Evolutionary conservation across 768 basidiomycete species (phyloP).

Genomic region (Pulveroboletus sp.): DNA sequence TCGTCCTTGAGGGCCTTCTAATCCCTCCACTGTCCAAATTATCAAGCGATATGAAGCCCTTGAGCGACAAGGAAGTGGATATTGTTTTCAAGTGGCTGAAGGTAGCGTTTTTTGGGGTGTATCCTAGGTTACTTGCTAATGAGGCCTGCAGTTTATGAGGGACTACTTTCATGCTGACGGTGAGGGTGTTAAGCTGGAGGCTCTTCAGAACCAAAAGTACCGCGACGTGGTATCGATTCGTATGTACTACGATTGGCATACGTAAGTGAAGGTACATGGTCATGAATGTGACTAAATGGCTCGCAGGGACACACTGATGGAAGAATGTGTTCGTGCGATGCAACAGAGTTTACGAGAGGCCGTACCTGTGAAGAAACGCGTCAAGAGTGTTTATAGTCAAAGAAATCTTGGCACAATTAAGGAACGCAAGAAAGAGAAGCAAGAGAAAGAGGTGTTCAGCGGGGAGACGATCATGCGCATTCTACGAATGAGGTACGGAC

Average conservation of each 20-base stretch:
- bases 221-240: conserved; percentile 86
- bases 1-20: conserved; percentile 79
- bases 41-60: conserved; percentile 83
- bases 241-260: conserved; percentile 94
- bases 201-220: conserved; percentile 91
- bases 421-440: conserved; percentile 84
- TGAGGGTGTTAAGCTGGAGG: conserved; percentile 82
- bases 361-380: conserved; percentile 78
- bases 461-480: conserved; percentile 94
- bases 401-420: conserved; percentile 95
- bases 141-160: conserved; percentile 64
- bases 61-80: conserved; percentile 95
- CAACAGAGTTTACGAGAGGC: conserved; percentile 76
- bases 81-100: conserved; percentile 99
- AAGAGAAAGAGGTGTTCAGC: conserved; percentile 67
- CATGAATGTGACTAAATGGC: conserved; percentile 4
- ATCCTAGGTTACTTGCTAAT: conserved; percentile 1
- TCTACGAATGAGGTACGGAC: conserved; percentile 84
- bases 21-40: conserved; percentile 86
- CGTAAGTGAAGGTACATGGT: conserved; percentile 44
- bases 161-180: conserved; percentile 96
- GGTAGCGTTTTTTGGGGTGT: conserved; percentile 36
- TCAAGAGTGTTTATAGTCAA: conserved; percentile 89
- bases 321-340: conserved; percentile 95
- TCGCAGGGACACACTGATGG: conserved; percentile 74